Conservation (phyloP, 139 green algal species). For the Pseudopediastrum boryanum region DNA sequence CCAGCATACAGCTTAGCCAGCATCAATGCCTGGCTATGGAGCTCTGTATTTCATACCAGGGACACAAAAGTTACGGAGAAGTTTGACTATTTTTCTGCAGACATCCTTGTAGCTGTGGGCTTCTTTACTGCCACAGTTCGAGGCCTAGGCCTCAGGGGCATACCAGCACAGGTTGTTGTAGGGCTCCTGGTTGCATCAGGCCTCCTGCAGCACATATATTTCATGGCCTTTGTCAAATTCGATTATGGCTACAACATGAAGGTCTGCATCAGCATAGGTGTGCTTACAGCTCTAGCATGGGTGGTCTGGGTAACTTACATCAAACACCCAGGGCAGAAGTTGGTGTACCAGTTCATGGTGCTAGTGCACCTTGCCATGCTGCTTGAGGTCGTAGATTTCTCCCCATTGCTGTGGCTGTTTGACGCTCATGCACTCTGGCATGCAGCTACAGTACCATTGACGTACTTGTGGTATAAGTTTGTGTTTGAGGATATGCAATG, state of each 20-base stretch:
- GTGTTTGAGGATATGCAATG: constrained; percentile 47
- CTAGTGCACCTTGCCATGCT: constrained; percentile 63
- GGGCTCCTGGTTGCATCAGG: constrained; percentile 9
- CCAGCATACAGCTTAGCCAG: constrained; percentile 55
- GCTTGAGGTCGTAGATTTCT: constrained; percentile 89
- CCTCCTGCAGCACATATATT: constrained; percentile 60
- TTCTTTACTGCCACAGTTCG: constrained; percentile 44
- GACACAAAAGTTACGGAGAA: constrained; percentile 68
- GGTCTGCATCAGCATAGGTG: constrained; percentile 69
- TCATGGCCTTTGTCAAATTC: constrained; percentile 86
- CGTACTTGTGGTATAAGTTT: constrained; percentile 80
- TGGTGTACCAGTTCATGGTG: constrained; percentile 65
- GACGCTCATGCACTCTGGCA: constrained; percentile 91
- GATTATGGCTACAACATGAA: constrained; percentile 89
- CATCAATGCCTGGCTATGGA: constrained; percentile 80
- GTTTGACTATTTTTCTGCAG: constrained; percentile 73
- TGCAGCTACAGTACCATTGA: constrained; percentile 72
- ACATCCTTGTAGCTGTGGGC: constrained; percentile 48
- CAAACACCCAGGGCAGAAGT: constrained; percentile 42
- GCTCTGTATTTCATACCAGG: constrained; percentile 80
- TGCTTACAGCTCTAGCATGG: constrained; percentile 57
- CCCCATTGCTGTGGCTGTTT: constrained; percentile 65
- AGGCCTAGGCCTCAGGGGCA: neutral
- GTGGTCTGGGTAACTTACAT: neutral
- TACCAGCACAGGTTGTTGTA: neutral